Evolutionary conservation across 371 early-diverging fungal species (phyloP).

Genomic region (Apophysomyces elegans): DNA sequence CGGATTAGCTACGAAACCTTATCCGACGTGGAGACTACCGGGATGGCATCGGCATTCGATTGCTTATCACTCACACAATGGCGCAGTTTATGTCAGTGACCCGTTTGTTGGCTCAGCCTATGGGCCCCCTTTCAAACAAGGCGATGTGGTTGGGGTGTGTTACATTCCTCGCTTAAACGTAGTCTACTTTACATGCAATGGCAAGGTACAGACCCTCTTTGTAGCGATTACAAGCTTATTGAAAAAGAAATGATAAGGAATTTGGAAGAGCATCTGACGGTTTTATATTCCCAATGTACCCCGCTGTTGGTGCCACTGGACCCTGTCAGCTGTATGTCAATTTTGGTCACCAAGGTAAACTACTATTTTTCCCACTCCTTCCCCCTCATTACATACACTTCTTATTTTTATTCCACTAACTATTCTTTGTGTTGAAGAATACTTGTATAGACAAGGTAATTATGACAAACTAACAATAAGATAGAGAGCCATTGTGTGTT

Average conservation of each 20-base stretch:
- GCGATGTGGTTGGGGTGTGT: slow-evolving; percentile 76
- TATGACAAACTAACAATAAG: too few species aligned
- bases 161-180: slow-evolving; percentile 66
- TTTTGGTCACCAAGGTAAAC: slow-evolving; percentile 50
- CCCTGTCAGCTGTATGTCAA: slow-evolving; percentile 60
- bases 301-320: slow-evolving; percentile 57
- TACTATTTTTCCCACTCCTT: slow-evolving; percentile 26
- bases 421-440: too few species aligned
- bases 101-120: slow-evolving; percentile 61
- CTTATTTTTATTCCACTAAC: too few species aligned
- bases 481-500: too few species aligned
- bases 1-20: slow-evolving; percentile 69
- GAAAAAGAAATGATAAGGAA: slow-evolving; percentile 24
- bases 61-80: slow-evolving; percentile 68
- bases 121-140: slow-evolving; percentile 63
- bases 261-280: slow-evolving; percentile 58
- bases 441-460: too few species aligned
- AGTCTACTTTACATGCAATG: slow-evolving; percentile 77
- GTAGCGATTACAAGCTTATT: neutral
- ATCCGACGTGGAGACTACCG: slow-evolving; percentile 63
- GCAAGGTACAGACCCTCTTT: slow-evolving; percentile 35
- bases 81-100: slow-evolving; percentile 60
- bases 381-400: too few species aligned
- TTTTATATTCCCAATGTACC: slow-evolving; percentile 52
- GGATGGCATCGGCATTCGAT: slow-evolving; percentile 68